A percentile compares a stretch with the other conserved stretches of the same genome.
Conservation (phyloP, 352 stramenopile species). For the Phytophthora uliginosa region DNA sequence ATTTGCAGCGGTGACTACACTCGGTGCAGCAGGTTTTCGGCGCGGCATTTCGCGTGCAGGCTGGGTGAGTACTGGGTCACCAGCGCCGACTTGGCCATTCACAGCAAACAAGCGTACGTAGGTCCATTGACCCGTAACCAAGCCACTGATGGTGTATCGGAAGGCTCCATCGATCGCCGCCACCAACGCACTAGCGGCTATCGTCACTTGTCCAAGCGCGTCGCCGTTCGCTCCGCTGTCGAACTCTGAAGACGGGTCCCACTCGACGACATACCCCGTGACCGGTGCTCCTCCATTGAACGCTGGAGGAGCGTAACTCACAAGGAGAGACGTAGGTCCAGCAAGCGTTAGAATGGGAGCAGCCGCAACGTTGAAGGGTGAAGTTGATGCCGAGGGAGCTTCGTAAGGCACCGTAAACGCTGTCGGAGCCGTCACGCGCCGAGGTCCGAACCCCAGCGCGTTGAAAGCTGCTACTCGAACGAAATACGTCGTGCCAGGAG, state of each 20-base stretch:
- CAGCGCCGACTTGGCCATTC: conserved; percentile 66
- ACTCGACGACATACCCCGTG: conserved; percentile 93
- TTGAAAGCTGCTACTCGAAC: conserved; percentile 79
- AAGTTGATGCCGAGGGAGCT: conserved; percentile 55
- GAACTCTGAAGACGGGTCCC: conserved; percentile 86
- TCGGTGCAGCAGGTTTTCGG: conserved; percentile 54
- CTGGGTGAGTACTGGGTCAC: conserved; percentile 48
- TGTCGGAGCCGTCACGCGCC: conserved; percentile 63
- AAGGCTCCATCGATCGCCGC: conserved; percentile 36
- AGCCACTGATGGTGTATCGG: conserved; percentile 57
- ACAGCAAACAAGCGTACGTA: conserved; percentile 82
- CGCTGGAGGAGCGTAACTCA: conserved; percentile 82
- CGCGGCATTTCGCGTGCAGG: conserved; percentile 75
- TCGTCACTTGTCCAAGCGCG: conserved; percentile 52
- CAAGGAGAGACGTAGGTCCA: conserved; percentile 72
- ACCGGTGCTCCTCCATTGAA: conserved; percentile 92
- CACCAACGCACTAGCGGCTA: conserved; percentile 27
- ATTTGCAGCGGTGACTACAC: conserved; percentile 50
- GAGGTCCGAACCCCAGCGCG: conserved; percentile 67
- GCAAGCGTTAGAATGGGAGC: conserved; percentile 75
- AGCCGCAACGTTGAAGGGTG: conserved; percentile 70
- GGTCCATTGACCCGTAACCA: conserved; percentile 57
- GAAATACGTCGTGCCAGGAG: conserved; percentile 71
- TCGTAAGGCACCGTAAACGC: conserved; percentile 79
- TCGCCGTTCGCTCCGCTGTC: conserved; percentile 71